Evolutionary conservation across 2,329 filamentous ascomycete species (phyloP).

Genomic region (Ophiostoma sp.): DNA sequence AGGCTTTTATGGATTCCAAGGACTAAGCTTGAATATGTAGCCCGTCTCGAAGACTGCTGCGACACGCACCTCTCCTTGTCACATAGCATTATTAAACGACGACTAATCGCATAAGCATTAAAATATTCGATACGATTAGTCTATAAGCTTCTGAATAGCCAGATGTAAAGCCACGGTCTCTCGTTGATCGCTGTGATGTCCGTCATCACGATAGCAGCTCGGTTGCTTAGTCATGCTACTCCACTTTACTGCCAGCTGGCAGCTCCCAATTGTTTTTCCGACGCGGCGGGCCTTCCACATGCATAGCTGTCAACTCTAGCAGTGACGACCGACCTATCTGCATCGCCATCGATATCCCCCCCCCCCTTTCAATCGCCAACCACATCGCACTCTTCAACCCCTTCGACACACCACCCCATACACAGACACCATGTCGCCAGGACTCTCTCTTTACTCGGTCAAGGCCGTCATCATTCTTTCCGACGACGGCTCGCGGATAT

Average conservation of each 20-base stretch:
- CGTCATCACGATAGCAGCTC: neutral
- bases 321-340: neutral
- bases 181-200: neutral
- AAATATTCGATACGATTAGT: too few relatives aligned
- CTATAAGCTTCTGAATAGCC: too few relatives aligned
- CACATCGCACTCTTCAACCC: neutral
- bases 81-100: too few relatives aligned
- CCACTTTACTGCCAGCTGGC: conserved; percentile 1
- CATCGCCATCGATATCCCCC: neutral
- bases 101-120: too few relatives aligned
- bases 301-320: conserved; percentile 20
- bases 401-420: neutral
- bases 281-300: conserved; percentile 19
- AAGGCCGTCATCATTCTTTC: conserved; percentile 53
- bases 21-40: too few relatives aligned
- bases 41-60: too few relatives aligned
- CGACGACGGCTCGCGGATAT: conserved; percentile 85
- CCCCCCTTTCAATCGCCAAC: conserved; percentile 8
- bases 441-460: conserved; percentile 29
- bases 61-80: too few relatives aligned
- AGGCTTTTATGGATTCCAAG: too few relatives aligned
- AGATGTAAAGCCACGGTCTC: neutral
- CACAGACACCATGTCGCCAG: conserved; percentile 27
- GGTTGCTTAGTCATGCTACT: neutral
- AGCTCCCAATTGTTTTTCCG: conserved; percentile 23